These are phyloP conservation scores for Zea mays DNA, from an alignment of 176 grass and related monocot species.

Conservation along the genomic window Zm-B73-REFERENCE-NAM-5.0 NC_050099.1:129516501-129517000, in stretches of 20 bases:
- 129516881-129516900: background rate
- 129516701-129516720: background rate
- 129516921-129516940: background rate
- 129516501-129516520: background rate
- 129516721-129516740: too few species aligned
- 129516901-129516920: constrained; percentile 43
- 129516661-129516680: too few species aligned
- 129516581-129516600: constrained; percentile 39
- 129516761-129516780: background rate
- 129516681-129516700: constrained; percentile 29
- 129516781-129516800: constrained; percentile 43
- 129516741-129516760: too few species aligned
- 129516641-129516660: background rate
- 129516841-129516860: background rate
- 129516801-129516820: constrained; percentile 1
- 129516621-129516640: background rate
- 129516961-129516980: too few species aligned
- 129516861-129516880: constrained; percentile 38
- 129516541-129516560: background rate
- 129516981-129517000: background rate
- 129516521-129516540: background rate
- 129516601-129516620: constrained; percentile 33
- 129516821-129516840: background rate
- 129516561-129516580: constrained; percentile 25
- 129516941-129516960: too few species aligned